Base-by-base conservation (phyloP, 225 moss, liverwort and hornwort genomes). In the Polytrichum formosum region DNA sequence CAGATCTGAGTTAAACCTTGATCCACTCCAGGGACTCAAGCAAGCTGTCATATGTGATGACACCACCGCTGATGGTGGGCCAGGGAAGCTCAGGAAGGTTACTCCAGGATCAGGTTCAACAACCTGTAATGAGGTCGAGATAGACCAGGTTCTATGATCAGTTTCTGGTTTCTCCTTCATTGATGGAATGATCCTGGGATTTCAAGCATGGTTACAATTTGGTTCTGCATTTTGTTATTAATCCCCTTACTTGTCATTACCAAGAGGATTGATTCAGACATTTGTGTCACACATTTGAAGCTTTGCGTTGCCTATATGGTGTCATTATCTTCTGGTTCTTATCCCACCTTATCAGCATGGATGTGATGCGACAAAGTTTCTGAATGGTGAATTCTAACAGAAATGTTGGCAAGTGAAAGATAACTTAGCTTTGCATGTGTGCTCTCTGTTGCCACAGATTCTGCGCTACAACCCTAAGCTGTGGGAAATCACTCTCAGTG, bases 401-500 rank as follows among this genome's bases (percentile, higher is more conserved):
- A 27, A 33, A 35, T 35, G 9, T 35, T 35, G 35, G 35, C 35
- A 35, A 35, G 35, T 9, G 9, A 35, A 9, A 35, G 35, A 35
- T 35, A 9, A 35, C 35, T 35, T 9, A 35, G 9, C 35, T 35
- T 35, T 8, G 35, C 9, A 6, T 56, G 67, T 63, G 7, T 27
- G 26, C 56, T 25, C 33, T 4, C 65, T 35, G 62, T 70, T 76
- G 29, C 65, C 29, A 63, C 75, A 88, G 88, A 55, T 69, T 23
- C 53, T 71, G 63, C 75, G 75, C 21, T 79, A 84, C 33, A 62
- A 88, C 66, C 74, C 79, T 68, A 77, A 83, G 29, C 54, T 54
- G 29, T 88, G 88, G 88, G 88, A 83, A 59, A 71, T 33, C 68
- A 86, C 78, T 64, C 83, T 93, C 5, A 82, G 70, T 67, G 54